Conservation (phyloP, 495 filamentous ascomycete genomes). For the Cenococcum geophilum region DNA sequence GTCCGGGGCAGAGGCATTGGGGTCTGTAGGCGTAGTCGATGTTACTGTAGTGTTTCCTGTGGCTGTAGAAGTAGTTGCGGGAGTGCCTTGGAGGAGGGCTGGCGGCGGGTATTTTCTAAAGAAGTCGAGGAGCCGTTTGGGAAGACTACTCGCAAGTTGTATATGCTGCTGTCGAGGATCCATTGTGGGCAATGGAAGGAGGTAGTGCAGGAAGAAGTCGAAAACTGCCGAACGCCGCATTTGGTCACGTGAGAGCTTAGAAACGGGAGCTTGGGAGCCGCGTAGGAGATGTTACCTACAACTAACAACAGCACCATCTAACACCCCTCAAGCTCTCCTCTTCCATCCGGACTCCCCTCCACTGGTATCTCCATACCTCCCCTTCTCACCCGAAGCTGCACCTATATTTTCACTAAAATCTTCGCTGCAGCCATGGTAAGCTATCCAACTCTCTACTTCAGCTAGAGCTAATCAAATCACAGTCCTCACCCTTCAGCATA, state of each 20-base stretch:
- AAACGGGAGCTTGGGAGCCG: conserved; percentile 1
- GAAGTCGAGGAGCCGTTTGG: conserved; percentile 73
- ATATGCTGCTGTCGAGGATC: conserved; percentile 40
- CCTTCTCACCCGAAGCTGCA: not conserved
- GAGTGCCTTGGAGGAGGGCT: conserved; percentile 42
- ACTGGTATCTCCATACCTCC: not conserved
- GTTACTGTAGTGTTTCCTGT: conserved; percentile 9
- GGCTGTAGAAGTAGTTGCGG: conserved; percentile 32
- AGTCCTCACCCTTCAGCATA: conserved; percentile 32
- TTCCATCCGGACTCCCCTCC: not conserved
- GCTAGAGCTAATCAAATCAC: conserved; percentile 20
- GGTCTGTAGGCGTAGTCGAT: conserved; percentile 11
- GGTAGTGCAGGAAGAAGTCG: not conserved
- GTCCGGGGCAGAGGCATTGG: conserved; percentile 26
- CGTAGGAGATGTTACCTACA: conserved; percentile 16
- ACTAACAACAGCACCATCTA: not conserved
- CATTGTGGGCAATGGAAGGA: conserved; percentile 11
- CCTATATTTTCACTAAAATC: not conserved
- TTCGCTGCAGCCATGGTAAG: conserved; percentile 28
- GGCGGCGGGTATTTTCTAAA: conserved; percentile 79
- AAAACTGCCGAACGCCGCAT: not conserved
- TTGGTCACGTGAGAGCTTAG: conserved; percentile 4
- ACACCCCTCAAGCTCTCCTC: not conserved
- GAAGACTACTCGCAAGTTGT: conserved; percentile 60
- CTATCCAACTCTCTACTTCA: conserved; percentile 1